Base-by-base conservation (phyloP, 768 basidiomycete genomes). In the Psilocybe cyanescens region DNA sequence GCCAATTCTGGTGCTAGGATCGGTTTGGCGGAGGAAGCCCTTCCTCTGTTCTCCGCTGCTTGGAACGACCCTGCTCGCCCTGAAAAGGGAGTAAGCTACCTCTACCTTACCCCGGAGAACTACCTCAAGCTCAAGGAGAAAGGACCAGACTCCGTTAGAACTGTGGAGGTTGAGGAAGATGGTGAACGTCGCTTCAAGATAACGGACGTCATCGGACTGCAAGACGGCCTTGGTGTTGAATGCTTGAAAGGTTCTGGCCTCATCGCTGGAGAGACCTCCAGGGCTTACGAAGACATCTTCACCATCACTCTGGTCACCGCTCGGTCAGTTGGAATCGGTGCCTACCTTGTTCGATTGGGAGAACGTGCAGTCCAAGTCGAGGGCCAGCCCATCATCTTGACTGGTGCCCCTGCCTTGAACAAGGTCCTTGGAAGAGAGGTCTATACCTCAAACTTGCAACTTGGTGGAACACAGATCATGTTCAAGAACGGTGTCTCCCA, bases 381-480 rank as follows among this genome's bases (percentile, higher is more conserved):
- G 77, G 97, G 97, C 47, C 97, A 99, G 68, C 97, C 97, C 2
- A 99, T 99, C 78, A 99, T 99, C 74, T 86, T 99, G 62, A 99
- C 97, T 12, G 97, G 97, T 67, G 97, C 97, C 29, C 87, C 87
- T 6, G 97, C 97, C 3, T 86, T 99, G 66, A 99, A 99, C 85
- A 99, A 99, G 78, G 97, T 99, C 4, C 88, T 99, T 46, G 97
- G 97, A 63, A 92, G 97, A 52, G 97, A 99, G 75, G 97, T 99
- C 49, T 99, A 99, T 75, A 98, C 97, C 8, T 97, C 95, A 57
- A 99, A 99, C 75, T 76, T 99, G 67, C 97, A 99, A 75, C 92
- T 99, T 61, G 97, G 97, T 65, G 97, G 97, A 57, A 99, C 97
- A n/a, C 97, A 99, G 72, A 99, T 99, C 81, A 99, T 99, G 97